Conservation (phyloP, 2,329 filamentous ascomycete genomes). For the Paecilomyces niveus region DNA sequence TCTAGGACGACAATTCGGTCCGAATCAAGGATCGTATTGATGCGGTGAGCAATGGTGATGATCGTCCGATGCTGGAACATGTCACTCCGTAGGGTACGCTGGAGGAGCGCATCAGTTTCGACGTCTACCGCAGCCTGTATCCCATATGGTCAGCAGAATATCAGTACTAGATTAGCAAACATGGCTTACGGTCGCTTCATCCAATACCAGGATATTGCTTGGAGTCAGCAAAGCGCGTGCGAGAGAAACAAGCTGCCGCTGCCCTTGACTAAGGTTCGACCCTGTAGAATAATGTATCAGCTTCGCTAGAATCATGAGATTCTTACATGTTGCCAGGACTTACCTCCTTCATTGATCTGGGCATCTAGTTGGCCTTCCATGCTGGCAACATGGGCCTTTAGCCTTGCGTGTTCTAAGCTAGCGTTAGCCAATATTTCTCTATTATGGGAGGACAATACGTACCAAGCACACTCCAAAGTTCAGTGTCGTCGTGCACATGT, state of each 20-base stretch:
- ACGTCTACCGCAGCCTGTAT: conserved; percentile 59
- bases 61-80: conserved; percentile 89
- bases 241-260: conserved; percentile 87
- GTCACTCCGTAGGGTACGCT: conserved; percentile 55
- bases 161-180: not conserved
- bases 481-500: conserved; percentile 92
- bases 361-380: conserved; percentile 91
- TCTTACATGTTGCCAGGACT: conserved; percentile 31
- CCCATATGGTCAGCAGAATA: conserved; percentile 12
- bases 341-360: conserved; percentile 86
- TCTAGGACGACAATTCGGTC: conserved; percentile 93
- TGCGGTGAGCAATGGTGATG: conserved; percentile 95
- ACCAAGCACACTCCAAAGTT: conserved; percentile 93
- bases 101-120: conserved; percentile 59
- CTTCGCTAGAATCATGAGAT: not conserved
- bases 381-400: conserved; percentile 79
- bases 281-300: conserved; percentile 44
- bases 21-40: conserved; percentile 87
- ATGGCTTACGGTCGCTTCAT: conserved; percentile 75
- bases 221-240: conserved; percentile 90
- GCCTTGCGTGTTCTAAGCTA: conserved; percentile 71
- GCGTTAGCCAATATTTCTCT: conserved; percentile 32
- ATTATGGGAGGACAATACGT: conserved; percentile 34
- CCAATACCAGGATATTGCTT: conserved; percentile 92
- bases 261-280: conserved; percentile 90